These are phyloP conservation scores for Pichia thaimueangensis DNA, from an alignment of 805 yeast genomes.

Conservation along the genomic window DNA sequence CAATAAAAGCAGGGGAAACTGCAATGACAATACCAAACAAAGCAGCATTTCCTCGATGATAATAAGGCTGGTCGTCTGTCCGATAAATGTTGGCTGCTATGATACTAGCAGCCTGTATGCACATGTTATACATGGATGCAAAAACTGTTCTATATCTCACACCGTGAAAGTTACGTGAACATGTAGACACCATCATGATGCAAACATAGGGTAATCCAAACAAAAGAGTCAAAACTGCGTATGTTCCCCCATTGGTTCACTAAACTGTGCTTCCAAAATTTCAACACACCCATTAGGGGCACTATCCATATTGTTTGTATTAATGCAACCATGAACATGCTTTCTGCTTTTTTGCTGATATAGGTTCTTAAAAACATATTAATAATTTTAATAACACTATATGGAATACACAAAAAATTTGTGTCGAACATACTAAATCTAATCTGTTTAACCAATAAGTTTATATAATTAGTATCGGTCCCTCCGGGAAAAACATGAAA, in stretches of 20 bases:
- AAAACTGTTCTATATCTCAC: conserved; percentile 58
- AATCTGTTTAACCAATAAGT: conserved; percentile 40
- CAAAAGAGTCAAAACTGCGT: conserved; percentile 17
- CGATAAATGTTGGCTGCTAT: conserved; percentile 52
- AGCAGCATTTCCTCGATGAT: conserved; percentile 48
- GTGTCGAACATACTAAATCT: conserved; percentile 49
- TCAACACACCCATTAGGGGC: conserved; percentile 22
- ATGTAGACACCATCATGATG: conserved; percentile 53
- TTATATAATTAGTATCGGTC: conserved; percentile 38
- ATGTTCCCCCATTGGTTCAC: conserved; percentile 24
- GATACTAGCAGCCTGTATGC: conserved; percentile 52
- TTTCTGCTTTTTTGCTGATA: conserved; percentile 30
- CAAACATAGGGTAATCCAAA: conserved; percentile 44
- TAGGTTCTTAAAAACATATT: conserved; percentile 32
- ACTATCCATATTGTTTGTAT: conserved; percentile 23
- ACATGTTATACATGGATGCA: conserved; percentile 57
- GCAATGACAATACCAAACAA: conserved; percentile 32
- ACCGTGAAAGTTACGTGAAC: conserved; percentile 54
- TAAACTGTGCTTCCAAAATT: conserved; percentile 25
- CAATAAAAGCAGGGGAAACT: conserved; percentile 24
- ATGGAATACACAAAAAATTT: conserved; percentile 48
- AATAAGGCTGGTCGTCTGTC: conserved; percentile 50
- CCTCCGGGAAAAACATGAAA: conserved; percentile 32
- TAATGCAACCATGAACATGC: conserved; percentile 19
- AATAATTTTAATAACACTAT: conserved; percentile 33